Conservation (phyloP, 352 stramenopile species). For the Pythium inflatum region DNA sequence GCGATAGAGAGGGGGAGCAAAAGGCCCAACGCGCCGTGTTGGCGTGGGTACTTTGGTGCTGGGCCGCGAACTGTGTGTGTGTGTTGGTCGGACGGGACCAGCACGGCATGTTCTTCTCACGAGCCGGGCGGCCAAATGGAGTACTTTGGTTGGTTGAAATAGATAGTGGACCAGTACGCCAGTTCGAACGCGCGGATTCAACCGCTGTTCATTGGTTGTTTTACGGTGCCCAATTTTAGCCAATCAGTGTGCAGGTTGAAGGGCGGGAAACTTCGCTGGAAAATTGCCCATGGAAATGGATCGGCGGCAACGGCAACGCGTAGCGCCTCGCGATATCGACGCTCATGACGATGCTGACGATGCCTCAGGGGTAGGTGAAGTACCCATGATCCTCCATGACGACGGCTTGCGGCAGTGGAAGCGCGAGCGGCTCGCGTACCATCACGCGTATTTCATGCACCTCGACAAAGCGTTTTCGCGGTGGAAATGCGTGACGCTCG, state of each 20-base stretch:
- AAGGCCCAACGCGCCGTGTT: not conserved
- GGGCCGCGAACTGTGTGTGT: slow-evolving; percentile 32
- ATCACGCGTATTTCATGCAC: slow-evolving; percentile 38
- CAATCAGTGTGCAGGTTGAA: slow-evolving; percentile 17
- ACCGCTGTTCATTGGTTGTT: slow-evolving; percentile 15
- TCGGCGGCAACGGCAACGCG: not conserved
- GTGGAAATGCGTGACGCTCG: slow-evolving; percentile 36
- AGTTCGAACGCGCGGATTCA: slow-evolving; percentile 19
- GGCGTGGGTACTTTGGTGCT: slow-evolving; percentile 37
- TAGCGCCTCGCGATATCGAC: not conserved
- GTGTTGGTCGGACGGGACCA: slow-evolving; percentile 17
- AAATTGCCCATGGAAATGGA: slow-evolving; percentile 10
- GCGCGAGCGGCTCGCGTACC: slow-evolving; percentile 28
- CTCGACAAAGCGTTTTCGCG: slow-evolving; percentile 34
- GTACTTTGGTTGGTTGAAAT: not conserved
- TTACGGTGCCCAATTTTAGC: slow-evolving; percentile 8
- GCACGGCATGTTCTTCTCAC: slow-evolving; percentile 16
- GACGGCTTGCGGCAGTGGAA: slow-evolving; percentile 26
- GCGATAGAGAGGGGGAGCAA: not conserved
- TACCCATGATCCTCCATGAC: not conserved
- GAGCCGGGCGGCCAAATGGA: slow-evolving; percentile 8
- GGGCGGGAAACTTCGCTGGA: slow-evolving; percentile 7
- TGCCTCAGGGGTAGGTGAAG: not conserved
- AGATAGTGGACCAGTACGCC: slow-evolving; percentile 20
- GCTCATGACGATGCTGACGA: not conserved